Percentiles rank a stretch among this genome's conserved stretches.
Conservation (phyloP, 208 protist genomes). For the Trypanosoma caninum region DNA sequence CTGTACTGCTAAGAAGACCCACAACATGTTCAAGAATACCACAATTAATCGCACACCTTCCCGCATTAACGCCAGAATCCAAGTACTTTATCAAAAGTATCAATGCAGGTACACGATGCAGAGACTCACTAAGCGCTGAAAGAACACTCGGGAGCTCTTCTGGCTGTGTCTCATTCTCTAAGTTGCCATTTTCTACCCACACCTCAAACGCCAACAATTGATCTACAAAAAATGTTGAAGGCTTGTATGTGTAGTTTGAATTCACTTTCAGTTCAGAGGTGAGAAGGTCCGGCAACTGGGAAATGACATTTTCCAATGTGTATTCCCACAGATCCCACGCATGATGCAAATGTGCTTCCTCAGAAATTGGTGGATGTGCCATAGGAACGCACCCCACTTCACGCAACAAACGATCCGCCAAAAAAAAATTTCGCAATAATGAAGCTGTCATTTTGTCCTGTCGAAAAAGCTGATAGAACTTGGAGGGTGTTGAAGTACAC, state of each 20-base stretch:
- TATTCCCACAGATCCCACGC: constrained; percentile 97
- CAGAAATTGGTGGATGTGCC: constrained; percentile 91
- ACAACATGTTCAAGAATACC: constrained; percentile 98
- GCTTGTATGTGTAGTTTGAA: constrained; percentile 61
- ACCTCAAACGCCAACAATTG: constrained; percentile 99
- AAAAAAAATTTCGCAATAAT: constrained; percentile 98
- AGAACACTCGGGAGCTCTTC: constrained; percentile 98
- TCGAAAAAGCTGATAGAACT: constrained; percentile 95
- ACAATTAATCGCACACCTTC: constrained; percentile 93
- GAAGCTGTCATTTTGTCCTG: constrained; percentile 94
- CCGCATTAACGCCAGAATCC: constrained; percentile 95
- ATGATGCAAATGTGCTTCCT: constrained; percentile 92
- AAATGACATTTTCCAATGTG: constrained; percentile 88
- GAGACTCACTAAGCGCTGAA: constrained; percentile 91
- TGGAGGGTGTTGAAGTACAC: constrained; percentile 88
- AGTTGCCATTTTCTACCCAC: constrained; percentile 95
- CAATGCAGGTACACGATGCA: constrained; percentile 94
- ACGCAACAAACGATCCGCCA: constrained; percentile 96
- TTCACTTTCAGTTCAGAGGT: constrained; percentile 27
- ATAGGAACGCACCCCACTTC: constrained; percentile 95
- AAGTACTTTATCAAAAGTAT: constrained; percentile 95
- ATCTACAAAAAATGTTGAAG: constrained; percentile 95
- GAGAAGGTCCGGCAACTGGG: constrained; percentile 88
- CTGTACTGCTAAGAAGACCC: constrained; percentile 91
- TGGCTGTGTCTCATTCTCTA: constrained; percentile 84